Percentiles rank a stretch among this genome's conserved stretches.
These are phyloP conservation scores for Taiwanofungus camphoratus DNA, from an alignment of 1,284 basidiomycete genomes.

Conservation along the genomic window DNA sequence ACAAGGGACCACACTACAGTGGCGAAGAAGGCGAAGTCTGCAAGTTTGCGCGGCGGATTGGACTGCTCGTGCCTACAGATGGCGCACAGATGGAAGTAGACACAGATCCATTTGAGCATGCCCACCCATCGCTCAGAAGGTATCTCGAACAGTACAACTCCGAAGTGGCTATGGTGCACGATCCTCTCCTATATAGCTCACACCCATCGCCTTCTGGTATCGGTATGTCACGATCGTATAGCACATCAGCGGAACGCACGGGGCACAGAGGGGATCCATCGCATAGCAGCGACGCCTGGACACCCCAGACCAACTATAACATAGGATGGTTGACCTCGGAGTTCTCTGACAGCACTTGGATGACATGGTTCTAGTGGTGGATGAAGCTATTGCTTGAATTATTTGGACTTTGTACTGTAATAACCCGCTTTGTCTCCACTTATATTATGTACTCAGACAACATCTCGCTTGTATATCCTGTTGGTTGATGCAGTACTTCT, in stretches of 20 bases:
- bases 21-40: slow-evolving; percentile 22
- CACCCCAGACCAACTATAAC: slow-evolving; percentile 10
- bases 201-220: no score
- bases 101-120: slow-evolving; percentile 21
- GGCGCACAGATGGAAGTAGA: slow-evolving; percentile 9
- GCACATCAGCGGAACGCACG: slow-evolving; percentile 14
- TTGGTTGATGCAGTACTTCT: no score
- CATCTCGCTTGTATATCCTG: no score
- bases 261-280: not conserved
- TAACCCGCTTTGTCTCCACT: no score
- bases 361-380: slow-evolving; percentile 25
- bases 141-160: slow-evolving; percentile 22
- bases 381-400: no score
- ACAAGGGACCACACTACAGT: slow-evolving; percentile 16
- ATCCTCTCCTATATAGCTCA: not conserved
- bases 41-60: slow-evolving; percentile 20
- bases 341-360: slow-evolving; percentile 26
- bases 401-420: no score
- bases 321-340: slow-evolving; percentile 20
- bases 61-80: slow-evolving; percentile 3
- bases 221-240: slow-evolving; percentile 12
- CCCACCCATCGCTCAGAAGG: slow-evolving; percentile 21
- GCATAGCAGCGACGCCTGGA: not conserved
- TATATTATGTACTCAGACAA: no score
- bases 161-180: slow-evolving; percentile 16